Conservation (phyloP, 441 rosid species). For the Isatis lusitanica region DNA sequence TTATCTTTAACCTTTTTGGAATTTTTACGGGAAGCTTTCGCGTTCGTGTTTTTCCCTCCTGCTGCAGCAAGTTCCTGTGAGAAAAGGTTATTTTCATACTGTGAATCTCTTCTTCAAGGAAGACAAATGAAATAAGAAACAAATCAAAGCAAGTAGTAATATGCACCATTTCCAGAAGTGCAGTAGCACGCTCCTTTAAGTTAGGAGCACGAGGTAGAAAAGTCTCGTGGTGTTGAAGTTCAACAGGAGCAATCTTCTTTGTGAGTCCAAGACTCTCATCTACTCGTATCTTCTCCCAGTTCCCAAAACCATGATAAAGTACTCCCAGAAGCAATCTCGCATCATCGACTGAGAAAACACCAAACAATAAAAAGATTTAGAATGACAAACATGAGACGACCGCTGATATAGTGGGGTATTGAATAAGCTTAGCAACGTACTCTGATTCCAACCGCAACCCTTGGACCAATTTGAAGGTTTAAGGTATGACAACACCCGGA, state of each 20-base stretch:
- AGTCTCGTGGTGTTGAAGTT: slow-evolving; percentile 98
- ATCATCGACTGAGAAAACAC: slow-evolving; percentile 72
- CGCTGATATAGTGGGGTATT: not conserved
- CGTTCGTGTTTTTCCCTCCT: slow-evolving; percentile 65
- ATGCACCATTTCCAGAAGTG: slow-evolving; percentile 92
- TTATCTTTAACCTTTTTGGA: slow-evolving; percentile 66
- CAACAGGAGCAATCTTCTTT: slow-evolving; percentile 97
- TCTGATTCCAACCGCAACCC: slow-evolving; percentile 99
- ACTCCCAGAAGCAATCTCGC: slow-evolving; percentile 97
- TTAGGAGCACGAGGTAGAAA: slow-evolving; percentile 98
- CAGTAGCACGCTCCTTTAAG: slow-evolving; percentile 93
- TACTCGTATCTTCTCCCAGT: slow-evolving; percentile 95
- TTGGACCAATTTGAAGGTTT: slow-evolving; percentile 99
- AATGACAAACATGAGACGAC: not conserved
- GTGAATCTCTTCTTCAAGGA: slow-evolving; percentile 5
- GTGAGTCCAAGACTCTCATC: slow-evolving; percentile 91
- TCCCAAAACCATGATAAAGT: slow-evolving; percentile 91
- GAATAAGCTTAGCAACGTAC: slow-evolving; percentile 44
- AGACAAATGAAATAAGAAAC: not conserved
- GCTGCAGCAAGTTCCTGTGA: slow-evolving; percentile 79
- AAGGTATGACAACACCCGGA: slow-evolving; percentile 80
- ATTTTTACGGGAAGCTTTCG: slow-evolving; percentile 71
- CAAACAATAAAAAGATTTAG: slow-evolving; percentile 20
- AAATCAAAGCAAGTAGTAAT: slow-evolving; percentile 7
- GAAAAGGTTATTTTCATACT: slow-evolving; percentile 10